phyloP scores from a whole-genome alignment of 1,284 basidiomycete species.

The Leccinum fallax region DNA sequence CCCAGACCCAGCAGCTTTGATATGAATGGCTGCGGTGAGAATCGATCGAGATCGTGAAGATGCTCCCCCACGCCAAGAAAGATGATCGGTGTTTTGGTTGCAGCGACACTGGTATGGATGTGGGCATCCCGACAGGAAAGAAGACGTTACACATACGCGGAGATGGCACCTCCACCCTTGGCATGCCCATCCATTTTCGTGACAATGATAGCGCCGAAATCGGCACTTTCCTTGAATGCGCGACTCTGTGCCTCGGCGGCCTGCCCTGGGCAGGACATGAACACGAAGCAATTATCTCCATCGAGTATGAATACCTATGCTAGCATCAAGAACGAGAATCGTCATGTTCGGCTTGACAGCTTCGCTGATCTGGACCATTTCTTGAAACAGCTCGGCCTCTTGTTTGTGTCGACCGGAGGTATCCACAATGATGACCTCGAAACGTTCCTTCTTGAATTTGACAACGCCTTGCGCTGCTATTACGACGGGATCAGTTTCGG shows the following conservation, averaged over 20 bases:
- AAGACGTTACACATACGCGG: conserved; percentile 69
- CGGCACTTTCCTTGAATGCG: conserved; percentile 97
- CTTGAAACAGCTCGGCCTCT: conserved; percentile 95
- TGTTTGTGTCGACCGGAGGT: conserved; percentile 98
- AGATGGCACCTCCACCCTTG: conserved; percentile 98
- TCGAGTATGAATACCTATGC: conserved; percentile 58
- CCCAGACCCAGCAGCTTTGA: conserved; percentile 96
- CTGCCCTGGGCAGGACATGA: conserved; percentile 65
- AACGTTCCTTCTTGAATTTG: conserved; percentile 97
- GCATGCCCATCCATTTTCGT: conserved; percentile 99
- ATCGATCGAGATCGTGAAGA: conserved; percentile 93
- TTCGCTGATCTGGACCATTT: conserved; percentile 96
- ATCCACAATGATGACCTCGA: conserved; percentile 99
- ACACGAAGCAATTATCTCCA: not conserved
- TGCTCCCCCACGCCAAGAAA: conserved; percentile 99
- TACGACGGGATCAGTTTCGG: conserved; percentile 96
- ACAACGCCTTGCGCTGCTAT: conserved; percentile 94
- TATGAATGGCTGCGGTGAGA: conserved; percentile 96
- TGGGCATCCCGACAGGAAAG: conserved; percentile 4
- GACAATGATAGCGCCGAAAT: conserved; percentile 99
- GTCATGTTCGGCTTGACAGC: conserved; percentile 96
- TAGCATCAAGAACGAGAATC: conserved; percentile 85
- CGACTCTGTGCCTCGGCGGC: conserved; percentile 95
- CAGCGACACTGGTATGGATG: conserved; percentile 77
- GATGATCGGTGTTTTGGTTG: conserved; percentile 97